These are phyloP conservation scores for Rhodotorula paludigena DNA, from an alignment of 768 basidiomycete genomes.

Conservation along the genomic window DNA sequence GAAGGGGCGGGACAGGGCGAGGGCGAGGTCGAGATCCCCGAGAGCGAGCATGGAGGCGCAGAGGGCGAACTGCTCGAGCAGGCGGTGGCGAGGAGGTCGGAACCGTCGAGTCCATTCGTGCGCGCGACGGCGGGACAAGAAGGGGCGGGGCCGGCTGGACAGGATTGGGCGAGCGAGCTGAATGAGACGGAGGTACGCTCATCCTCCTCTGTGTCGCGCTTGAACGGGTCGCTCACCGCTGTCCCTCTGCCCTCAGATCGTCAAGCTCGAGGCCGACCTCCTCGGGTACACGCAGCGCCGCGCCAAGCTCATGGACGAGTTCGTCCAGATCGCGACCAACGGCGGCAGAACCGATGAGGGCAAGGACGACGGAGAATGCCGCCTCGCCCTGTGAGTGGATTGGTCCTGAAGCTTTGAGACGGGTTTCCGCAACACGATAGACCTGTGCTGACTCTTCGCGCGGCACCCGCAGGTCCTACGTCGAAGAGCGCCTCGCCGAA, in stretches of 20 bases:
- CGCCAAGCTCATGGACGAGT: conserved; percentile 4
- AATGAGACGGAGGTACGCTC: background rate
- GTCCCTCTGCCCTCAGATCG: background rate
- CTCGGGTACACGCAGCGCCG: conserved; percentile 7
- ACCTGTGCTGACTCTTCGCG: background rate
- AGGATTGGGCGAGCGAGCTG: no score
- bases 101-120: background rate
- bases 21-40: background rate
- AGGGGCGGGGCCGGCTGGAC: no score
- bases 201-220: background rate
- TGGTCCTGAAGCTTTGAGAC: background rate
- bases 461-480: conserved; percentile 11
- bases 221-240: no score
- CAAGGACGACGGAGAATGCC: conserved; percentile 8
- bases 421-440: background rate
- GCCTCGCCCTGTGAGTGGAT: conserved; percentile 8
- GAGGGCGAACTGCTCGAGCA: background rate
- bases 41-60: conserved; percentile 8
- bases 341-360: background rate
- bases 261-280: background rate
- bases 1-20: background rate
- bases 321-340: conserved; percentile 21
- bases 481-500: conserved; percentile 26
- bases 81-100: background rate
- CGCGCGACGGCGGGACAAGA: no score